A percentile compares a stretch with the other conserved stretches of the same genome.
Evolutionary conservation across 1,284 basidiomycete genomes (phyloP).

Genomic region (Papiliotrema nemorosa): DNA sequence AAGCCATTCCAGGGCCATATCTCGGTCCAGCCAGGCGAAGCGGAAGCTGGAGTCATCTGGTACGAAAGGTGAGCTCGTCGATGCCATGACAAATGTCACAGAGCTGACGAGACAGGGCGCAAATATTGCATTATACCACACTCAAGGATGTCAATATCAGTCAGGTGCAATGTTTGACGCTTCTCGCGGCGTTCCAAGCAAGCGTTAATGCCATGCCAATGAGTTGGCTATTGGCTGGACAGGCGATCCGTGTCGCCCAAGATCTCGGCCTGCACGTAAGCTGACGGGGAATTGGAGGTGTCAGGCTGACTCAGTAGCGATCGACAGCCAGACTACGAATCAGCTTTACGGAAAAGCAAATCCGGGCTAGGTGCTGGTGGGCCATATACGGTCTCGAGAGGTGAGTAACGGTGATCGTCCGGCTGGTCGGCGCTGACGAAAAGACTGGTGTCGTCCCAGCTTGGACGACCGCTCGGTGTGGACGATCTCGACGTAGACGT

Average conservation of each 20-base stretch:
- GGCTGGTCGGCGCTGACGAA: constrained; percentile 5
- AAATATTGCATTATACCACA: constrained; percentile 85
- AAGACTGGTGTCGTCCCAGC: constrained; percentile 79
- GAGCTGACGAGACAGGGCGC: constrained; percentile 55
- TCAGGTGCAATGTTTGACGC: constrained; percentile 81
- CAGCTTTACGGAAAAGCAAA: constrained; percentile 74
- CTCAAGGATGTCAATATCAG: constrained; percentile 67
- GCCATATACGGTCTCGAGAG: constrained; percentile 75
- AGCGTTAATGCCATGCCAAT: constrained; percentile 85
- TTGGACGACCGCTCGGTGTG: constrained; percentile 58
- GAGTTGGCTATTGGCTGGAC: constrained; percentile 82
- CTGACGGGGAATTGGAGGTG: constrained; percentile 13
- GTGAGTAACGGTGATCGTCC: constrained; percentile 10
- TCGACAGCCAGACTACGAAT: constrained; percentile 69
- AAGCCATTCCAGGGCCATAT: constrained; percentile 8
- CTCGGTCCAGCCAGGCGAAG: constrained; percentile 39
- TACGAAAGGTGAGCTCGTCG: constrained; percentile 34
- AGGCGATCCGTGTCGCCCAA: constrained; percentile 78
- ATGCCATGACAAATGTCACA: neutral
- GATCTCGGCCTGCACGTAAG: constrained; percentile 84
- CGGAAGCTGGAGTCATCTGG: constrained; percentile 45
- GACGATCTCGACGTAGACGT: constrained; percentile 52
- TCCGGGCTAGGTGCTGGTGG: constrained; percentile 85
- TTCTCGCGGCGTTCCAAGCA: constrained; percentile 82
- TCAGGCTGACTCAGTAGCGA: constrained; percentile 55